phyloP scores from a whole-genome alignment of 2,329 filamentous ascomycete genomes.

The Chalaropsis thielavioides region DNA sequence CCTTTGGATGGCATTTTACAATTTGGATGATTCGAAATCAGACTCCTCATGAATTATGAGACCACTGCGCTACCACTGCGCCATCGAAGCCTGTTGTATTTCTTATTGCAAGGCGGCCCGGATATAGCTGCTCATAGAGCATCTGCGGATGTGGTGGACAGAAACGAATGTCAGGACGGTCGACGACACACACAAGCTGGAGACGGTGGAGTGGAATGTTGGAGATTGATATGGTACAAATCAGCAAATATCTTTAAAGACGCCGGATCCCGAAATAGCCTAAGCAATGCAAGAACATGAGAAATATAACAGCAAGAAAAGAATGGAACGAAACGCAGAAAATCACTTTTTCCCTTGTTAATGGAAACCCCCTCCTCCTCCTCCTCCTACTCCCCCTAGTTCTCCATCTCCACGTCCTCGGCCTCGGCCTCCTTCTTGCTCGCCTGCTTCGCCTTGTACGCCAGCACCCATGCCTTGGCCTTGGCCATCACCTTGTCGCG shows the following conservation, averaged over 20 bases:
- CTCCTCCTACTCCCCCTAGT: not conserved
- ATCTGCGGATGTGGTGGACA: too few species aligned
- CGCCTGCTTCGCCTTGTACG: slow-evolving; percentile 33
- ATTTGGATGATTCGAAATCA: slow-evolving; percentile 15
- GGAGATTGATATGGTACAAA: not conserved
- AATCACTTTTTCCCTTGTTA: not conserved
- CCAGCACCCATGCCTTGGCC: slow-evolving; percentile 43
- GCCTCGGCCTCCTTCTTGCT: slow-evolving; percentile 21
- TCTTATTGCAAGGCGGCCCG: not conserved
- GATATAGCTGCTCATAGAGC: not conserved
- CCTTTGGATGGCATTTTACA: slow-evolving; percentile 18
- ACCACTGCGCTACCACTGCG: slow-evolving; percentile 18
- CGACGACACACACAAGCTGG: too few species aligned
- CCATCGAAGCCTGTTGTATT: slow-evolving; percentile 18
- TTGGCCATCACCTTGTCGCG: slow-evolving; percentile 55
- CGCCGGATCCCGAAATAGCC: slow-evolving; percentile 6
- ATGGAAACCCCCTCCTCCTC: not conserved
- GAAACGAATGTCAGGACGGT: too few species aligned
- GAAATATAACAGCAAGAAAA: not conserved
- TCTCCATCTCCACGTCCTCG: slow-evolving; percentile 21
- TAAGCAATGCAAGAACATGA: slow-evolving; percentile 5
- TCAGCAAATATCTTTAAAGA: not conserved
- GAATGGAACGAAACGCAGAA: not conserved
- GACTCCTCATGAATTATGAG: slow-evolving; percentile 18
- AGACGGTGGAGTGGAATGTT: too few species aligned